Conservation (phyloP, 2,329 filamentous ascomycete species). For the Pseudogymnoascus sp. region DNA sequence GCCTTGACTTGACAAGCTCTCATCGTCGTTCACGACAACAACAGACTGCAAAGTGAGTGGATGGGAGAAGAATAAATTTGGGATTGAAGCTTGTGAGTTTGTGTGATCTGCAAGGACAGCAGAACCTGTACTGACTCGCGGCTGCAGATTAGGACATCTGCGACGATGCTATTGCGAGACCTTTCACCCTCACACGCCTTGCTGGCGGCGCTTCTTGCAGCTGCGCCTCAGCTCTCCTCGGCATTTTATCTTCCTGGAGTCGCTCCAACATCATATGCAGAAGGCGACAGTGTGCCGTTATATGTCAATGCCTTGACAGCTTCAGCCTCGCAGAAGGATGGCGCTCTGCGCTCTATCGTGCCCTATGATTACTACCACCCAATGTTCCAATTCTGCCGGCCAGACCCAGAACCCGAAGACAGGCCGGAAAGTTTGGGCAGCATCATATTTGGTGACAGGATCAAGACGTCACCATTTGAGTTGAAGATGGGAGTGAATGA, state of each 20-base stretch:
- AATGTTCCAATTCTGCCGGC: slow-evolving; percentile 80
- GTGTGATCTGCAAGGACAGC: neutral
- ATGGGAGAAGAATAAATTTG: neutral
- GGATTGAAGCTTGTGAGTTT: neutral
- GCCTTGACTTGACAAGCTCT: slow-evolving; percentile 4
- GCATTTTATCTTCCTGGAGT: slow-evolving; percentile 97
- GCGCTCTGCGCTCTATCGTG: slow-evolving; percentile 81
- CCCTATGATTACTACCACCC: slow-evolving; percentile 94
- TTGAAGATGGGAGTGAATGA: slow-evolving; percentile 81
- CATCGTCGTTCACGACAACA: slow-evolving; percentile 8
- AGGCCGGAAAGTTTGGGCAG: slow-evolving; percentile 87
- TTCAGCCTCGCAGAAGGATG: slow-evolving; percentile 66
- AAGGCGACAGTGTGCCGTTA: slow-evolving; percentile 71
- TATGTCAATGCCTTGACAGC: slow-evolving; percentile 91
- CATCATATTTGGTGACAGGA: slow-evolving; percentile 94
- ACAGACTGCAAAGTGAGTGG: neutral
- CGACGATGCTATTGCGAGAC: slow-evolving; percentile 25
- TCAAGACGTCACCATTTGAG: slow-evolving; percentile 92
- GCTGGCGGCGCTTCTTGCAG: slow-evolving; percentile 40
- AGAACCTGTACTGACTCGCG: neutral
- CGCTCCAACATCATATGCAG: slow-evolving; percentile 83
- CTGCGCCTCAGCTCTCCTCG: slow-evolving; percentile 43
- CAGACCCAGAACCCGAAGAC: slow-evolving; percentile 65
- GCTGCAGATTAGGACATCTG: neutral
- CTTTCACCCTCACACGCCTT: slow-evolving; percentile 37